A percentile compares a stretch with the other conserved stretches of the same genome.
Evolutionary conservation across 495 filamentous ascomycete genomes (phyloP).

Genomic region (Entonaema liquescens): DNA sequence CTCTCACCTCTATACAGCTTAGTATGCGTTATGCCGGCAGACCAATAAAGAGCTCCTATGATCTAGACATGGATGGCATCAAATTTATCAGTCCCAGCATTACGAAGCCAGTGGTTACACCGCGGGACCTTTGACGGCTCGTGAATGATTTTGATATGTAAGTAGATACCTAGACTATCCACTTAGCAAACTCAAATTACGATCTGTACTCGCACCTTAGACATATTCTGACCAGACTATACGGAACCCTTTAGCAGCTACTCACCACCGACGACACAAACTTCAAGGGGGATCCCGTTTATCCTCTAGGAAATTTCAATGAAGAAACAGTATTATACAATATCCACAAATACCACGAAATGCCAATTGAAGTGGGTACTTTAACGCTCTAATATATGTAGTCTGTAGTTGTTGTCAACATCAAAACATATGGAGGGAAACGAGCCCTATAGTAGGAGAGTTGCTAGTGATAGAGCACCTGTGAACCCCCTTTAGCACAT

Average conservation of each 20-base stretch:
- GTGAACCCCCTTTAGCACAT: conserved; percentile 1
- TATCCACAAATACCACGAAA: not conserved
- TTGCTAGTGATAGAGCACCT: conserved; percentile 3
- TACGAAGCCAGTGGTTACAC: conserved; percentile 20
- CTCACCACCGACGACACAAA: not conserved
- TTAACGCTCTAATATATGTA: not conserved
- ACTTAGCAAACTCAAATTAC: not conserved
- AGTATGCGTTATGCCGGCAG: not conserved
- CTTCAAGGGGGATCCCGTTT: not conserved
- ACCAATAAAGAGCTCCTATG: conserved; percentile 14
- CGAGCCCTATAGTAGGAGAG: not conserved
- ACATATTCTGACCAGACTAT: conserved; percentile 12
- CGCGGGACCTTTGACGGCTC: conserved; percentile 20
- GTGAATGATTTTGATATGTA: not conserved
- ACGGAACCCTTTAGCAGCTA: not conserved
- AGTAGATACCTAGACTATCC: not conserved
- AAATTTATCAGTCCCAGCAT: conserved; percentile 11
- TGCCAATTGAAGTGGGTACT: not conserved
- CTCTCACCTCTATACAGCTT: not conserved
- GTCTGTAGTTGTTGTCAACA: conserved; percentile 4
- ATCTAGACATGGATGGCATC: conserved; percentile 6
- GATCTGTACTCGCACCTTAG: not conserved
- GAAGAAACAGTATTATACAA: not conserved
- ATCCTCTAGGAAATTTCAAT: not conserved
- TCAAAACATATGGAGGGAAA: conserved; percentile 4